Evolutionary conservation across 106 monocot species (phyloP), one percentile per base, ranked within the genome.

Genomic region (Cymbidium sinense): DNA sequence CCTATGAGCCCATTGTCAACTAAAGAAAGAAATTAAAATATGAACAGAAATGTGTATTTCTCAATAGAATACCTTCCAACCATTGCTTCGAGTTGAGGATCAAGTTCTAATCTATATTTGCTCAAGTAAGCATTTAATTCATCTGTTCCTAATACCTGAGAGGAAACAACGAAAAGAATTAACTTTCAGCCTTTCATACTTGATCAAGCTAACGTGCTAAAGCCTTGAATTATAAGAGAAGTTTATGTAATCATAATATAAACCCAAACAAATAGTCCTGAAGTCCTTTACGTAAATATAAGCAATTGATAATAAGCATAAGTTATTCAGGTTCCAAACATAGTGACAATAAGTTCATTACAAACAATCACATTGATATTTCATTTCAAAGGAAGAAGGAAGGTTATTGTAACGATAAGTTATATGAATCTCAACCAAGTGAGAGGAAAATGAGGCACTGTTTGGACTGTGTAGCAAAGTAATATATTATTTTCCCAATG

Each of bases 61-160:
- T 35, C 5, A 1, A 71, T 39, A 21, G 43, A 39, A 17, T 74
- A 91, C 95, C 95, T 95, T 79, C 91, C 91, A 34, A 91, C 87
- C 81, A 95, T 87, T 33, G 89, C 89, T 70, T 87, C 89, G 69
- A 95, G 86, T 75, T 89, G 91, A 62, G 91, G 91, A 77, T 95
- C 87, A 78, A 91, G 95, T 76, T 91, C 89, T 73, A 95, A 80
- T 28, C 78, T 80, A 51, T 95, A 95, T 81, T 91, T 91, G 79
- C 83, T 95, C 41, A 95, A 78, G 76, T 91, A 95, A 55, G 83
- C 73, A 81, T 91, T 86, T 55, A 95, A 78, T 30, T 86, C 89
- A 83, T 95, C 95, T 51, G 95, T 95, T 74, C 95, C 95, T 47
- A 91, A 86, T 9, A 95, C 95, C 91, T 91, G 81, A 1, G 34